phyloP scores from a whole-genome alignment of 352 stramenopile genomes.

The Peronosclerospora sorghi region DNA sequence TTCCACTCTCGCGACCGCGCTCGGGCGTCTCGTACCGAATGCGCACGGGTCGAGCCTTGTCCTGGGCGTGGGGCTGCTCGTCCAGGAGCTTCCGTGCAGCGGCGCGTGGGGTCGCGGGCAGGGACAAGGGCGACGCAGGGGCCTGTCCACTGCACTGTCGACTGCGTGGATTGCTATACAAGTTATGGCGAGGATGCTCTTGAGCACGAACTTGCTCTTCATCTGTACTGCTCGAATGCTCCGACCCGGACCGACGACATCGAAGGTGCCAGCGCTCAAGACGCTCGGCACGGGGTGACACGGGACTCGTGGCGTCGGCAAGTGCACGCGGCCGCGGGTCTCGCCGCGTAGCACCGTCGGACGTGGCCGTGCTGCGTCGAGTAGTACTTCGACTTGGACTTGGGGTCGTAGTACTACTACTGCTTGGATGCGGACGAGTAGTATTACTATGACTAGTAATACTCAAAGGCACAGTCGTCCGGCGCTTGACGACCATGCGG shows the following conservation, averaged over 20 bases:
- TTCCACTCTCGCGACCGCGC: conserved; percentile 47
- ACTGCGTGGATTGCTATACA: conserved; percentile 24
- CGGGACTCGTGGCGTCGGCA: no score
- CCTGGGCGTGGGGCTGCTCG: no score
- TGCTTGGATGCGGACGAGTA: conserved; percentile 7
- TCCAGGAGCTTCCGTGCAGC: no score
- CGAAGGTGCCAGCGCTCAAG: conserved; percentile 24
- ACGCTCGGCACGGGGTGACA: conserved; percentile 1
- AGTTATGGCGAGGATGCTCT: no score
- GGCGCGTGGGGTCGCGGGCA: conserved; percentile 7
- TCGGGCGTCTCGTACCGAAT: conserved; percentile 64
- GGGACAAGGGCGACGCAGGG: conserved; percentile 16
- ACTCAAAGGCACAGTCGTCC: conserved; percentile 18
- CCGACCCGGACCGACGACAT: conserved; percentile 14
- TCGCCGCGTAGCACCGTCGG: no score
- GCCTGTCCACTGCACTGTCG: conserved; percentile 30
- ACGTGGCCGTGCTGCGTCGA: no score
- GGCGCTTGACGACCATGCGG: conserved; percentile 41
- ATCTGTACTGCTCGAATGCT: conserved; percentile 21
- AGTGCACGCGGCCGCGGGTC: no score
- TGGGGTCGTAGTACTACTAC: no score
- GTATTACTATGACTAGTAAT: conserved; percentile 12
- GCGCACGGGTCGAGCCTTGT: conserved; percentile 42
- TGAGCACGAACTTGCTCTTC: no score
- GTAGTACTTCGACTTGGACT: no score